A percentile compares a stretch with the other conserved stretches of the same genome.
These are phyloP conservation scores for Fusarium setosum DNA, from an alignment of 2,329 filamentous ascomycete species.

Conservation along the genomic window DNA sequence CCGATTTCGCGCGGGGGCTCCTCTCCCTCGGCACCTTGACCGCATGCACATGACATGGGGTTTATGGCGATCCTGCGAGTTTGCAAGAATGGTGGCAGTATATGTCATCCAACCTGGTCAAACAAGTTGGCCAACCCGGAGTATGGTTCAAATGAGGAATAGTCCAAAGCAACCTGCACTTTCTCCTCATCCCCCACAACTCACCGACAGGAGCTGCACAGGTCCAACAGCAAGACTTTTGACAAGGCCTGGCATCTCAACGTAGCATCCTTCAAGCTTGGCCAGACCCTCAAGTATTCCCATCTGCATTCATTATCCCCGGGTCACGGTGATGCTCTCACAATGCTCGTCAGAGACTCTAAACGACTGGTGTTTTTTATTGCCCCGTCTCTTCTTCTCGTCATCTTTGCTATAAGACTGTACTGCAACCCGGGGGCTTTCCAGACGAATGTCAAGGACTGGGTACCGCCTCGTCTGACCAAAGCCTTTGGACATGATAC, in stretches of 20 bases:
- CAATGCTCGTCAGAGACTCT: slow-evolving; percentile 48
- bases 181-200: neutral
- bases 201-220: too few relatives aligned
- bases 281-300: neutral
- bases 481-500: neutral
- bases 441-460: slow-evolving; percentile 4
- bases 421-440: slow-evolving; percentile 22
- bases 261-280: slow-evolving; percentile 1
- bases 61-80: neutral
- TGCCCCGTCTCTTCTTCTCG: slow-evolving; percentile 44
- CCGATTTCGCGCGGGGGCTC: neutral
- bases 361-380: slow-evolving; percentile 47
- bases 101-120: too few relatives aligned
- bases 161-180: slow-evolving; percentile 2
- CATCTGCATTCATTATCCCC: neutral
- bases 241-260: neutral
- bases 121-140: slow-evolving; percentile 3
- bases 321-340: neutral
- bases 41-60: neutral
- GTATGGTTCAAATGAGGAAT: slow-evolving; percentile 17
- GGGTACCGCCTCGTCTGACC: slow-evolving; percentile 13
- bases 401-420: slow-evolving; percentile 42
- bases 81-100: neutral
- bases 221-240: too few relatives aligned
- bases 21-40: neutral